phyloP scores from a whole-genome alignment of 2,329 filamentous ascomycete species.

The Clarireedia hainanense region DNA sequence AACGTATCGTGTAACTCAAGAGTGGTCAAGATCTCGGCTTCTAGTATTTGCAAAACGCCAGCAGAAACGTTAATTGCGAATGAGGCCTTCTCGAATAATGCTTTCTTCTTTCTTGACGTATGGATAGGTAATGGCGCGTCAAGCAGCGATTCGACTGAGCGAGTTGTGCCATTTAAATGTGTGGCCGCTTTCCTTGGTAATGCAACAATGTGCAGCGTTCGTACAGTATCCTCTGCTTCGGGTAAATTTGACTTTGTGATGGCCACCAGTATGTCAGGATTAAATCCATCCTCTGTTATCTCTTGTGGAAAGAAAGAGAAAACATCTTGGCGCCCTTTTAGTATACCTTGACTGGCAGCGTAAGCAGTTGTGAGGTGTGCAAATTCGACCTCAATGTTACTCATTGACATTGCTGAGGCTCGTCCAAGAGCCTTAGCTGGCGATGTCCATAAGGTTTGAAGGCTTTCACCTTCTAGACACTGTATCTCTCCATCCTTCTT shows the following conservation, averaged over 20 bases:
- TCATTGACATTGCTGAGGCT: constrained; percentile 29
- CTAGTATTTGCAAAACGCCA: constrained; percentile 55
- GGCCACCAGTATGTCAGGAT: constrained; percentile 47
- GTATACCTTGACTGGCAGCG: constrained; percentile 27
- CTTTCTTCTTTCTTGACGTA: constrained; percentile 3
- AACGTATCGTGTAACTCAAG: constrained; percentile 58
- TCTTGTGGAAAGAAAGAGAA: constrained; percentile 43
- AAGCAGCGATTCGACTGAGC: constrained; percentile 27
- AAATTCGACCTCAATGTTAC: constrained; percentile 28
- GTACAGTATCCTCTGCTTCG: not conserved
- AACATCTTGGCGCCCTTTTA: constrained; percentile 46
- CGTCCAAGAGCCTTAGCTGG: constrained; percentile 29
- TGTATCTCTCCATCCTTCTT: constrained; percentile 53
- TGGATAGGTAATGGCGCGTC: constrained; percentile 17
- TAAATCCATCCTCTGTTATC: constrained; percentile 36
- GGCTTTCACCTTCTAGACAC: constrained; percentile 50
- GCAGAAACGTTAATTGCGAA: constrained; percentile 56
- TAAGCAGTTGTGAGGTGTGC: constrained; percentile 27
- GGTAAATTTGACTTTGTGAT: constrained; percentile 21
- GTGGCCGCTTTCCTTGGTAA: constrained; percentile 21
- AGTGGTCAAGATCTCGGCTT: constrained; percentile 44
- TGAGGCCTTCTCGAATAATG: constrained; percentile 6
- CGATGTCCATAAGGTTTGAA: constrained; percentile 41
- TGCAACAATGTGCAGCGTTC: constrained; percentile 27
- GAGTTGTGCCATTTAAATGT: constrained; percentile 13